These are phyloP conservation scores for Coprinellus micaceus DNA, from an alignment of 768 basidiomycete genomes.

Conservation along the genomic window DNA sequence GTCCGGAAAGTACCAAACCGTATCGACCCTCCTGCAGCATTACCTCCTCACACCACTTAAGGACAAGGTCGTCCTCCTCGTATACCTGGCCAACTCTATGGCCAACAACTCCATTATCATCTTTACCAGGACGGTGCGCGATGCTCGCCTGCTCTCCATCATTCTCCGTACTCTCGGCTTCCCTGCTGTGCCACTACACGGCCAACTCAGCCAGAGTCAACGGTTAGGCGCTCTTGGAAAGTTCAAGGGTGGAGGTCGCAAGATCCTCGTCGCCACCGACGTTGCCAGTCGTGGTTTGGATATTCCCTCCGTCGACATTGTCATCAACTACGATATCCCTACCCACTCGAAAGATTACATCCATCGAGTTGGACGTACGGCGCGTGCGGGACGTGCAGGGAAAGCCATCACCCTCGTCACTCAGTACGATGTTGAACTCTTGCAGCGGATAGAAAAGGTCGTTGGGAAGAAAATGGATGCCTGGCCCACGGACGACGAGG, in stretches of 20 bases:
- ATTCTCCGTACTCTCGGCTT: conserved; percentile 89
- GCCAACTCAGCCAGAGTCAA: conserved; percentile 90
- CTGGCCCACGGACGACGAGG: conserved; percentile 85
- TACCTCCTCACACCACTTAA: conserved; percentile 90
- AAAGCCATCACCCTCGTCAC: conserved; percentile 97
- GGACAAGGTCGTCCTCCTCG: conserved; percentile 88
- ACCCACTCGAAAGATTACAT: conserved; percentile 99
- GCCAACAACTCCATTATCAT: conserved; percentile 93
- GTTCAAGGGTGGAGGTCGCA: conserved; percentile 92
- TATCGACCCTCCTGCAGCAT: conserved; percentile 91
- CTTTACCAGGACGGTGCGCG: conserved; percentile 93
- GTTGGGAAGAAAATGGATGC: conserved; percentile 89
- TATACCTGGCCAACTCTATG: conserved; percentile 84
- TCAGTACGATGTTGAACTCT: conserved; percentile 95
- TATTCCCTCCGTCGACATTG: conserved; percentile 92
- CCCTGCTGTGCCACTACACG: conserved; percentile 93
- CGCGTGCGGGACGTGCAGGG: conserved; percentile 94
- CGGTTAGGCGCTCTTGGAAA: conserved; percentile 90
- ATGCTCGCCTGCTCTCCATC: conserved; percentile 87
- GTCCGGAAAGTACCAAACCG: conserved; percentile 95
- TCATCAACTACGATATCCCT: conserved; percentile 97
- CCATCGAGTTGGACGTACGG: conserved; percentile 95
- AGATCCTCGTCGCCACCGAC: conserved; percentile 92
- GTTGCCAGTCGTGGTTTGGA: conserved; percentile 94
- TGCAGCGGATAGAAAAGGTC: conserved; percentile 92